Evolutionary conservation across 805 yeast genomes (phyloP).

Genomic region (Starmerella vaccinii): DNA sequence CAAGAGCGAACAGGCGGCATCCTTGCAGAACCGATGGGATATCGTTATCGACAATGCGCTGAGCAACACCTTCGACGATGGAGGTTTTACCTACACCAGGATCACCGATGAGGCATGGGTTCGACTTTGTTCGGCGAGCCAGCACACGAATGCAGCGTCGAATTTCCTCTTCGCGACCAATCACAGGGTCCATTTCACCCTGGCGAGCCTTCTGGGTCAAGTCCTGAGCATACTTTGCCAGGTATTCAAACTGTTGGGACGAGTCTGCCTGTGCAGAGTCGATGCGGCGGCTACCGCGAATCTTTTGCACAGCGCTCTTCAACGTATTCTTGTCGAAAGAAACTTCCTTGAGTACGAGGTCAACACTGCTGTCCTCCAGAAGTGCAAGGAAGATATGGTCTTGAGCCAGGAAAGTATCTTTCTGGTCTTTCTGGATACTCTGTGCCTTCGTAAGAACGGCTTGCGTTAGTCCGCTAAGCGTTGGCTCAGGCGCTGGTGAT

Average conservation of each 20-base stretch:
- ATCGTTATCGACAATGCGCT: constrained; percentile 88
- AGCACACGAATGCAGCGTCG: constrained; percentile 88
- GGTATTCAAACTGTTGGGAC: constrained; percentile 69
- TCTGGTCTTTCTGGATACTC: constrained; percentile 74
- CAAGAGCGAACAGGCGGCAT: constrained; percentile 76
- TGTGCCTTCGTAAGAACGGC: constrained; percentile 63
- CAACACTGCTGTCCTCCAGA: constrained; percentile 63
- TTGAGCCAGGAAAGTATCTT: constrained; percentile 85
- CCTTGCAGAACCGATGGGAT: constrained; percentile 80
- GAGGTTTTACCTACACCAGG: constrained; percentile 99
- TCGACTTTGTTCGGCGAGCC: constrained; percentile 94
- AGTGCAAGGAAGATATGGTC: constrained; percentile 84
- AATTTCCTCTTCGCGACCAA: constrained; percentile 97
- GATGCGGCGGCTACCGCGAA: constrained; percentile 84
- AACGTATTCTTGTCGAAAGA: constrained; percentile 58
- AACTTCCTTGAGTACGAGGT: constrained; percentile 57
- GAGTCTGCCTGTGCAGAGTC: constrained; percentile 93
- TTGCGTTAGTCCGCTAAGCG: constrained; percentile 66
- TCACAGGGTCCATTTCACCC: constrained; percentile 95
- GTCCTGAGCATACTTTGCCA: constrained; percentile 83
- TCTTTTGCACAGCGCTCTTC: constrained; percentile 62
- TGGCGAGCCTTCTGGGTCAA: constrained; percentile 86
- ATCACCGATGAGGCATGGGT: constrained; percentile 94
- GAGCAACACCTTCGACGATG: constrained; percentile 97
- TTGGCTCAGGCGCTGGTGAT: constrained; percentile 77